Percentiles rank a stretch among this genome's conserved stretches.
phyloP scores from a whole-genome alignment of 176 grass and related monocot species.

The Eremochloa ophiuroides region DNA sequence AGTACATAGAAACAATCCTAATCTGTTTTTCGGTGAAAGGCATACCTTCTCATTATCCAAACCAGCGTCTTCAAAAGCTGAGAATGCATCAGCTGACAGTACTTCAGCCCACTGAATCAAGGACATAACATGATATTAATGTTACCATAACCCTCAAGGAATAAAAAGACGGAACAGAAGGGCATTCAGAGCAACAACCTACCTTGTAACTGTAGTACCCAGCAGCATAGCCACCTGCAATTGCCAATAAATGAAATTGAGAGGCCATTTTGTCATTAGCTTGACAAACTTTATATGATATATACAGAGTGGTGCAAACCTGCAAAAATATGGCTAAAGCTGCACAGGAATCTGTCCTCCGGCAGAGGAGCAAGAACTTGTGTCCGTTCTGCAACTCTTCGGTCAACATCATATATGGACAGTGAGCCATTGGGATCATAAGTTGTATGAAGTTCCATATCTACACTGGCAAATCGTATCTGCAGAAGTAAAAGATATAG shows the following conservation, averaged over 20 bases:
- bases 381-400: slow-evolving; percentile 68
- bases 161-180: background rate
- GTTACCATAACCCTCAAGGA: background rate
- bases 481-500: slow-evolving; percentile 22
- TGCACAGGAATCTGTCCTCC: slow-evolving; percentile 86
- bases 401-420: slow-evolving; percentile 78
- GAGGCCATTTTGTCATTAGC: background rate
- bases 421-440: slow-evolving; percentile 62
- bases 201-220: slow-evolving; percentile 99
- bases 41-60: slow-evolving; percentile 83
- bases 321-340: slow-evolving; percentile 98
- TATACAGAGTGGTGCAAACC: slow-evolving; percentile 35
- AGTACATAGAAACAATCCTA: background rate
- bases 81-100: slow-evolving; percentile 95
- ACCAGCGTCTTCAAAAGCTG: slow-evolving; percentile 93
- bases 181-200: background rate
- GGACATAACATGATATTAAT: background rate
- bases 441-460: slow-evolving; percentile 86
- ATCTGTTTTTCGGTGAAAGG: background rate
- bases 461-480: slow-evolving; percentile 88
- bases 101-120: slow-evolving; percentile 87
- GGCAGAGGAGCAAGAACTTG: slow-evolving; percentile 81
- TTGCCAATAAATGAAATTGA: background rate
- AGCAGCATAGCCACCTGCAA: slow-evolving; percentile 92
- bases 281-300: background rate